Conservation (phyloP, 768 basidiomycete genomes). For the Pleurotus cornucopiae region DNA sequence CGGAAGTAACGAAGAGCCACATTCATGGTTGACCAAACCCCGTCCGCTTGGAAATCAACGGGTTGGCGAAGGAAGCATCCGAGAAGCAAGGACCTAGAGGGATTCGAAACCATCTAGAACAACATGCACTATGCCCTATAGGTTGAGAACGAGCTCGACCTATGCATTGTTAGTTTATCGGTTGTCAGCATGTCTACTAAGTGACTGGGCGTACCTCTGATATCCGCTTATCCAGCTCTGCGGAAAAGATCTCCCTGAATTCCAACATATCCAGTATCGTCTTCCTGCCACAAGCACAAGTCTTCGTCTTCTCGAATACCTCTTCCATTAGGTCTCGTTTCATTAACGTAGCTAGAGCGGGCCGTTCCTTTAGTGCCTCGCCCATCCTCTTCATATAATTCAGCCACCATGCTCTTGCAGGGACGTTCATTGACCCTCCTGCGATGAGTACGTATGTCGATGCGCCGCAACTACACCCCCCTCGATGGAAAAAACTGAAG, state of each 20-base stretch:
- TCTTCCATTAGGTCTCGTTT: conserved; percentile 12
- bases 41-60: too few species aligned
- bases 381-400: conserved; percentile 15
- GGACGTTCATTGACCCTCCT: conserved; percentile 14
- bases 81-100: too few species aligned
- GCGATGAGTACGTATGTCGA: conserved; percentile 1
- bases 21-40: too few species aligned
- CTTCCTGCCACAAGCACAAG: conserved; percentile 13
- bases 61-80: too few species aligned
- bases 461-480: conserved; percentile 9
- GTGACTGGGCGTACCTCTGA: conserved; percentile 10
- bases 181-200: too few species aligned
- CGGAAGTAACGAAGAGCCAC: too few species aligned
- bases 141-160: neutral
- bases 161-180: neutral
- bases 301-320: conserved; percentile 15
- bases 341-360: conserved; percentile 13
- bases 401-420: conserved; percentile 17
- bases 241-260: conserved; percentile 14
- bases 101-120: too few species aligned
- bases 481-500: conserved; percentile 15
- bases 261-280: conserved; percentile 15
- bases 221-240: conserved; percentile 15
- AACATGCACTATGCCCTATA: neutral
- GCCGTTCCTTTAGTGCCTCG: conserved; percentile 13